Evolutionary conservation across 495 filamentous ascomycete genomes (phyloP), one percentile per base, ranked within the genome.

Genomic region (Xylaria sp.): DNA sequence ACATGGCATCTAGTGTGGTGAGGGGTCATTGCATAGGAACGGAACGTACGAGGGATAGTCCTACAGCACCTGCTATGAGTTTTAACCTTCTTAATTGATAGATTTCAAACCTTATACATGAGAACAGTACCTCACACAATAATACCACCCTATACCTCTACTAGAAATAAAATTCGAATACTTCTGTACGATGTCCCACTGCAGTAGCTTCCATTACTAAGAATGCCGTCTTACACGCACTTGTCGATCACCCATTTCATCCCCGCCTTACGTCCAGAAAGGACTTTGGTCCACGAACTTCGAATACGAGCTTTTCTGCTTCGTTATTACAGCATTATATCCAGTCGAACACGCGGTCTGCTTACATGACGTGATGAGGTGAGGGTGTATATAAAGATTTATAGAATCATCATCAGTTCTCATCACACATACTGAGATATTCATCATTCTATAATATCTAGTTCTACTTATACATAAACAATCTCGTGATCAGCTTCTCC

Each of bases 251-350:
- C 21, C n/a, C 5, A 64, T 21, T 6, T 48, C 61, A 44, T 44
- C 48, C 64, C 64, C 64, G 64, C 33, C 48, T 43, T 67, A 59
- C 57, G 31, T 21, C 57, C 33, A 37, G 31, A 59, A 59, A 59
- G 17, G n/a, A 41, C 31, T 26, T n/a, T 55, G 19, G 46, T 7
- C 0, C 12, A 14, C 14, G 33, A 37, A 11, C 12, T 6, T 9
- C 17, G 9, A 37, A 61, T 61, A 68, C 66, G 66, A 68, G 66
- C 53, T 68, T 68, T 61, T 59, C 31, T 40, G 14, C 1, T 19
- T 37, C 33, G 57, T 2, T 64, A 46, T 41, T 44, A 15, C 24
- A 29, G 37, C 61, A 15, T 64, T 41, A 46, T 44, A 46, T 43
- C 37, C 61, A 46, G 61, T 64, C 52, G 17, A 17, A 55, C 52